These are phyloP conservation scores for Peronospora tabacina DNA, from an alignment of 352 stramenopile species.

Conservation along the genomic window DNA sequence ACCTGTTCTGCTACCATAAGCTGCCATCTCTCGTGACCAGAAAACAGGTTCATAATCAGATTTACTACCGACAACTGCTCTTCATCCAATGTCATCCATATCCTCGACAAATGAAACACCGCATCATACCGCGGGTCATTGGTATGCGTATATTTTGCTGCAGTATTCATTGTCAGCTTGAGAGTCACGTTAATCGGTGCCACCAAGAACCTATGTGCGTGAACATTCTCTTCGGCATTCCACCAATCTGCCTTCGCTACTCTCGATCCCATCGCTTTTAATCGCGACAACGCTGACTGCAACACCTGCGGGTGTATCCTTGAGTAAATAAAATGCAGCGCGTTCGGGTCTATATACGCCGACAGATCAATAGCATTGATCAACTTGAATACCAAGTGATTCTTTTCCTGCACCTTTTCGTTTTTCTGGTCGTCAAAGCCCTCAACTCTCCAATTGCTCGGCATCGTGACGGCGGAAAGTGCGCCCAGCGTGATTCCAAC, in stretches of 20 bases:
- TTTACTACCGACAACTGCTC: slow-evolving; percentile 78
- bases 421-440: slow-evolving; percentile 50
- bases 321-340: slow-evolving; percentile 84
- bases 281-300: slow-evolving; percentile 55
- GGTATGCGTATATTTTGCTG: slow-evolving; percentile 56
- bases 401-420: slow-evolving; percentile 23
- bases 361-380: slow-evolving; percentile 83
- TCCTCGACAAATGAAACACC: slow-evolving; percentile 69
- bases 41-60: slow-evolving; percentile 65
- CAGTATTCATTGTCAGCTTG: slow-evolving; percentile 87
- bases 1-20: slow-evolving; percentile 62
- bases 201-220: slow-evolving; percentile 78
- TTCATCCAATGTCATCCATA: slow-evolving; percentile 71
- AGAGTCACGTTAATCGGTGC: slow-evolving; percentile 72
- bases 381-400: slow-evolving; percentile 80
- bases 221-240: slow-evolving; percentile 55
- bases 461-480: slow-evolving; percentile 80
- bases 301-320: slow-evolving; percentile 70
- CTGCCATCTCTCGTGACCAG: slow-evolving; percentile 65
- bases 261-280: slow-evolving; percentile 82
- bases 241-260: slow-evolving; percentile 60
- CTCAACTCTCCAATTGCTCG: slow-evolving; percentile 77
- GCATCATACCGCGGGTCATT: slow-evolving; percentile 72
- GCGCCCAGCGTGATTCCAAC: slow-evolving; percentile 70
- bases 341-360: slow-evolving; percentile 78